Base-by-base conservation (phyloP, 345 rosid species). In the Geranium brycei region DNA sequence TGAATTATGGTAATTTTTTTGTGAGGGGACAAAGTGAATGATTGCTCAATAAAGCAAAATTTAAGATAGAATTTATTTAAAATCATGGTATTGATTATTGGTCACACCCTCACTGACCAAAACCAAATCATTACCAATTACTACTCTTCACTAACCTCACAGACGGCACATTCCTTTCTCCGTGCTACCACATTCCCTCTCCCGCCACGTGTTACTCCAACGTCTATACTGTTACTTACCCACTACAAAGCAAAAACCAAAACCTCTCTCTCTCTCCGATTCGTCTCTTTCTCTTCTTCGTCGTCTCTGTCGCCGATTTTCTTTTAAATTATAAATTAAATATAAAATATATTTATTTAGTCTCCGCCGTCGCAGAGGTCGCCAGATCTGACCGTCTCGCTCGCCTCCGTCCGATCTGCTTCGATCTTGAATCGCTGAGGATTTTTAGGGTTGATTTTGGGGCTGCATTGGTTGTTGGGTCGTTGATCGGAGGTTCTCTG, bases 81-180 rank as follows among this genome's bases (percentile, higher is more conserved):
- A 23, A 23, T 23, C 28, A 23, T 23, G 2, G 28, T 23, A 23
- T 23, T 23, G 2, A 23, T 23, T 23, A 23, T 23, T 23, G 28
- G 28, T 23, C 28, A n/a, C n/a, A 59, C 61, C 12, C 13, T 30
- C 61, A 59, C 19, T 59, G 61, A 59, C 61, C 28, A 59, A 59
- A 59, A 19, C 61, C 18, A 31, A 59, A 59, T 59, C 18, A 59
- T 19, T 17, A 58, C 28, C 7, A 12, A 15, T 18, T 17, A 58
- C 3, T 35, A 35, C 53, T 47, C 53, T 47, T 59, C 31, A 6
- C 61, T 38, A 30, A 30, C 15, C 28, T 47, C 1, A 30, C 59
- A 30, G 67, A 51, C 75, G 66, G 64, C 66, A 4, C 67, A 69
- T 62, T 62, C 40, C 51, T n/a, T 41, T 15, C 18, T 66, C 57